Evolutionary conservation across 768 basidiomycete species (phyloP), one percentile per base, ranked within the genome.

Genomic region (Megacollybia marginata): DNA sequence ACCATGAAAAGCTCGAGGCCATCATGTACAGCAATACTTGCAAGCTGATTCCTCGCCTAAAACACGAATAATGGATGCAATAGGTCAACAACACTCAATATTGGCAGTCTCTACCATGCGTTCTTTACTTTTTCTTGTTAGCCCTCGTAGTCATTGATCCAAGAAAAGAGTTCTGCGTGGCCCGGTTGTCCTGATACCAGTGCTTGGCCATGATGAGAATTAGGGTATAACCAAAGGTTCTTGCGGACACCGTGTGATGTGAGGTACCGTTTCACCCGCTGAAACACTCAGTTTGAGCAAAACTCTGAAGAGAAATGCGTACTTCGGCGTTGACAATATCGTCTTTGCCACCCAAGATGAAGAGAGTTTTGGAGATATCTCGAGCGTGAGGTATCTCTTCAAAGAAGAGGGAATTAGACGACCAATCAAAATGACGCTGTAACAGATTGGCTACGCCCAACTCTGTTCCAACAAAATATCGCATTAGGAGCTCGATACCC

Each of bases 381-480:
- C 72, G 68, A 13, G 84, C 86, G 59, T 91, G 75, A 1, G 90
- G 88, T 43, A 95, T 92, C 57, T 94, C 88, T 64, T 93, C 89
- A 53, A 80, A 88, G 82, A 88, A 97, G 10, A 97, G 71, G 9
- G 88, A 83, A 60, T 96, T 96, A 10, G 87, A 79, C 35, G 80
- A 73, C 92, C 90, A 93, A 59, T 87, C 85, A 57, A 90, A 90
- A 61, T 89, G 81, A 23, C 88, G 75, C 56, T 85, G 86, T 42
- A 96, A 73, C 49, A 89, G 79, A 62, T 93, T 87, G 7, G 89
- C 87, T 46, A 90, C 83, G 12, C 94, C 94, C 3, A 95, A 68
- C 64, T 98, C 94, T 28, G 83, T 80, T 31, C 83, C 82, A 51
- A 95, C 85, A 58, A 94, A 94, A 63, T 92, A 97, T 42, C 83